Evolutionary conservation across 176 grass and related monocot genomes (phyloP).

Genomic region (Musa acuminata): DNA sequence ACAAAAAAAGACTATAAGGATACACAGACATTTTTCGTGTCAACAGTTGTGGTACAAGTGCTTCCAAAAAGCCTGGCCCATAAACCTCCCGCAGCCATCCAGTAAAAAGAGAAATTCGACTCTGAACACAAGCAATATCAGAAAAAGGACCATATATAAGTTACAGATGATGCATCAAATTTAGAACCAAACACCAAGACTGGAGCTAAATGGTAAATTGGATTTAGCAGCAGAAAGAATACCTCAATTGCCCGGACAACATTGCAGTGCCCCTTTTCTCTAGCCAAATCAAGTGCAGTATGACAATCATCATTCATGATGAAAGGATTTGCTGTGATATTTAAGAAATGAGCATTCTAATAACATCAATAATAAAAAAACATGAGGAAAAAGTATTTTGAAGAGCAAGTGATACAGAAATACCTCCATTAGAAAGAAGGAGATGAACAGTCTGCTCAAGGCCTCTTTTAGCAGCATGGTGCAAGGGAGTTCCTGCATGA

Average conservation of each 20-base stretch:
- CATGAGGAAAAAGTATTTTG: neutral
- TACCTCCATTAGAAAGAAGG: constrained; percentile 86
- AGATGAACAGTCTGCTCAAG: constrained; percentile 65
- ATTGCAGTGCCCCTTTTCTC: constrained; percentile 84
- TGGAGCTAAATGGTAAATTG: neutral
- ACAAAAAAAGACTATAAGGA: neutral
- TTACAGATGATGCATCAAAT: neutral
- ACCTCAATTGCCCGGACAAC: constrained; percentile 93
- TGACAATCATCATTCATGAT: constrained; percentile 83
- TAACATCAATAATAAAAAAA: neutral
- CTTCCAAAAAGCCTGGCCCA: constrained; percentile 84
- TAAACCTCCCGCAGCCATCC: constrained; percentile 88
- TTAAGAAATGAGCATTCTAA: constrained; percentile 5
- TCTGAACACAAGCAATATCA: constrained; percentile 32
- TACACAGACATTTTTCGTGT: constrained; percentile 64
- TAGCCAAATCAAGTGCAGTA: constrained; percentile 86
- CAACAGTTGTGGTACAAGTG: constrained; percentile 64
- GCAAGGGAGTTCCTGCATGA: constrained; percentile 72
- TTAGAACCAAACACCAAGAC: neutral
- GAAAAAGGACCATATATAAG: neutral
- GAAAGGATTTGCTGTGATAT: constrained; percentile 66
- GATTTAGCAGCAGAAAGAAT: constrained; percentile 1
- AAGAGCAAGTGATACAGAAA: neutral
- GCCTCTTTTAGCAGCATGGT: constrained; percentile 93
- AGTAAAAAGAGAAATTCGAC: constrained; percentile 58